Evolutionary conservation across 345 rosid species (phyloP).

Genomic region (Xanthoceras sorbifolium): DNA sequence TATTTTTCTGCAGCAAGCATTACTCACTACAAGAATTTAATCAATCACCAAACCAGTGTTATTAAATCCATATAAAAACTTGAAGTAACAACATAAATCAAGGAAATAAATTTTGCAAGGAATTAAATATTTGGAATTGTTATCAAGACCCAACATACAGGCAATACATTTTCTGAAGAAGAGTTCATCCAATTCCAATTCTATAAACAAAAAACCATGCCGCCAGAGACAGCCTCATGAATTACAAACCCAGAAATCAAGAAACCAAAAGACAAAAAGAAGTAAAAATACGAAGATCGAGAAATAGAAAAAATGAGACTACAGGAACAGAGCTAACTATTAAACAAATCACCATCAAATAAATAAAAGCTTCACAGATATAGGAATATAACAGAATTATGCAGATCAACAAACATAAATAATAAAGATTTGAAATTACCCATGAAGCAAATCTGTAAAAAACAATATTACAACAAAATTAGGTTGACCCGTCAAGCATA

Average conservation of each 20-base stretch:
- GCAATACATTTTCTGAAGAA: neutral
- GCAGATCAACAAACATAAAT: neutral
- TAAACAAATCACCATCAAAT: neutral
- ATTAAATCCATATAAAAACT: neutral
- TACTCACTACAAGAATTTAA: too few relatives aligned
- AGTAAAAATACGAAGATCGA: too few relatives aligned
- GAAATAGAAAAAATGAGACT: too few relatives aligned
- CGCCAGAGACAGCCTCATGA: neutral
- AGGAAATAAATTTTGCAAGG: neutral
- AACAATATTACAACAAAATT: too few relatives aligned
- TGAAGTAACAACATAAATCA: neutral
- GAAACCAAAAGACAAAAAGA: too few relatives aligned
- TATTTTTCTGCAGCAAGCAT: too few relatives aligned
- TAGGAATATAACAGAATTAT: neutral
- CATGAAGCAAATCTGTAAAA: too few relatives aligned
- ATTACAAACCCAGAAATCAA: neutral
- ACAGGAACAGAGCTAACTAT: neutral
- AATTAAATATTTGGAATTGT: neutral
- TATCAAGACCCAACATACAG: too few relatives aligned
- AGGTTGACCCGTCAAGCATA: too few relatives aligned
- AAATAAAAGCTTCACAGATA: too few relatives aligned
- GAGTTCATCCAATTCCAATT: neutral
- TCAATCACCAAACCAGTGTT: too few relatives aligned
- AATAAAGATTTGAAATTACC: too few relatives aligned
- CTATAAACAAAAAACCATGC: conserved; percentile 1